Conservation (phyloP, 345 rosid genomes). For the Raphanus sativus region DNA sequence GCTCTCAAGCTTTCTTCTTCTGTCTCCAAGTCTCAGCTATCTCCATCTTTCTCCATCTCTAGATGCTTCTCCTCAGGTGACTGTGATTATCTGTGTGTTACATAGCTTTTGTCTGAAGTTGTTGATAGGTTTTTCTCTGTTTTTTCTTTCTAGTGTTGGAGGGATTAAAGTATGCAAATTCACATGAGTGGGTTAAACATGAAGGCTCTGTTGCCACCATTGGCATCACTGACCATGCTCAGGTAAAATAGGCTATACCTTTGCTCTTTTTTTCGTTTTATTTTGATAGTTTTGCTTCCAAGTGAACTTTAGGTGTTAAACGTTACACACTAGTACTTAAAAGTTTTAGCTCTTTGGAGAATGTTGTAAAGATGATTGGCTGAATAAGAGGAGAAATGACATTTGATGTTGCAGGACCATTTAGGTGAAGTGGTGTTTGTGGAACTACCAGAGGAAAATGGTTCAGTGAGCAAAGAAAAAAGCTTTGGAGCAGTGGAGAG, state of each 20-base stretch:
- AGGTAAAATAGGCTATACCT: conserved; percentile 44
- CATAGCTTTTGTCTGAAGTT: conserved; percentile 16
- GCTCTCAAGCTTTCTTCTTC: conserved; percentile 64
- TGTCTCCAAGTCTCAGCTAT: conserved; percentile 32
- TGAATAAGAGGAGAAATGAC: neutral
- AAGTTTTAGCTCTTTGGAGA: neutral
- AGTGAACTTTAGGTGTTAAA: conserved; percentile 2
- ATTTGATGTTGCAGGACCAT: conserved; percentile 56
- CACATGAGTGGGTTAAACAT: conserved; percentile 95
- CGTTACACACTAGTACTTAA: too few relatives aligned
- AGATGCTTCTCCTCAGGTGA: conserved; percentile 85
- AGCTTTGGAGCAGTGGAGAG: conserved; percentile 90
- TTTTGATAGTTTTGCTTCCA: too few relatives aligned
- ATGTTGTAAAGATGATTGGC: neutral
- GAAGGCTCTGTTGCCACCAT: conserved; percentile 78
- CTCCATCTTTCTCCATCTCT: conserved; percentile 60
- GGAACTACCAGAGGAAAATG: conserved; percentile 69
- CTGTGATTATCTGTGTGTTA: neutral
- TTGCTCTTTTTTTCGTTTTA: too few relatives aligned
- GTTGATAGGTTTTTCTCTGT: neutral
- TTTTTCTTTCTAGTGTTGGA: conserved; percentile 58
- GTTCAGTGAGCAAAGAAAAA: conserved; percentile 52
- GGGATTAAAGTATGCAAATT: conserved; percentile 79
- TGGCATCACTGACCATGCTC: conserved; percentile 96
- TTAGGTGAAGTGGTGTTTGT: conserved; percentile 94